These are phyloP conservation scores for Emmonsiellopsis sp. DNA, from an alignment of 2,329 filamentous ascomycete genomes.

Conservation along the genomic window DNA sequence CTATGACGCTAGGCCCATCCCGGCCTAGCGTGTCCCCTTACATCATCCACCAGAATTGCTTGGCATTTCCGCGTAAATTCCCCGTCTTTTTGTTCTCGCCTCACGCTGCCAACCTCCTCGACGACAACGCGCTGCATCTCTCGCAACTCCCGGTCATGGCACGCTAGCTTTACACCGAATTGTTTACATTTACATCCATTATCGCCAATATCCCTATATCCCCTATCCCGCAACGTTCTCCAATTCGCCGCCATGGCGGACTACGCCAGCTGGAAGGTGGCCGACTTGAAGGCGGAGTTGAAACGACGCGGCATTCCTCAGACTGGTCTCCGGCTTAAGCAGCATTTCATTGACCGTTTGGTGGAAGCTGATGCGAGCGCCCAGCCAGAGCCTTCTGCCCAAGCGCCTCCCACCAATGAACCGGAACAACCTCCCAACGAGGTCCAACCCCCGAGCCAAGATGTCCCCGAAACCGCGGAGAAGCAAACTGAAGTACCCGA, in stretches of 20 bases:
- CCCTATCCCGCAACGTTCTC: background rate
- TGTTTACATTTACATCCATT: background rate
- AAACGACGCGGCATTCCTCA: constrained; percentile 61
- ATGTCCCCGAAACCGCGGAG: background rate
- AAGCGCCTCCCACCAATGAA: constrained; percentile 6
- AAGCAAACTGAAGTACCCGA: constrained; percentile 1
- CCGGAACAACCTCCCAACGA: background rate
- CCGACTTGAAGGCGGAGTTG: constrained; percentile 65
- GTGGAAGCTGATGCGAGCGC: constrained; percentile 29
- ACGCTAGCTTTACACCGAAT: background rate
- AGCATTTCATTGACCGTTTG: constrained; percentile 54
- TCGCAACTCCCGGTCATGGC: background rate
- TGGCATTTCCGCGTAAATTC: background rate
- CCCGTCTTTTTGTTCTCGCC: background rate
- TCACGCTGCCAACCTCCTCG: background rate
- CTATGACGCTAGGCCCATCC: too few relatives aligned
- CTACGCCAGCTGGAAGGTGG: constrained; percentile 57
- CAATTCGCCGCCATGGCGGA: constrained; percentile 35
- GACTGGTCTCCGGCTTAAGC: constrained; percentile 61
- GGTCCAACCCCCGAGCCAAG: background rate
- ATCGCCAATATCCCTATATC: background rate
- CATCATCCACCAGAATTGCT: background rate
- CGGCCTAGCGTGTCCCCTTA: background rate
- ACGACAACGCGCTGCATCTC: background rate
- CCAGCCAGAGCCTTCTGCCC: constrained; percentile 6